phyloP scores from a whole-genome alignment of 129 eudicot genomes.

The Artemisia annua region DNA sequence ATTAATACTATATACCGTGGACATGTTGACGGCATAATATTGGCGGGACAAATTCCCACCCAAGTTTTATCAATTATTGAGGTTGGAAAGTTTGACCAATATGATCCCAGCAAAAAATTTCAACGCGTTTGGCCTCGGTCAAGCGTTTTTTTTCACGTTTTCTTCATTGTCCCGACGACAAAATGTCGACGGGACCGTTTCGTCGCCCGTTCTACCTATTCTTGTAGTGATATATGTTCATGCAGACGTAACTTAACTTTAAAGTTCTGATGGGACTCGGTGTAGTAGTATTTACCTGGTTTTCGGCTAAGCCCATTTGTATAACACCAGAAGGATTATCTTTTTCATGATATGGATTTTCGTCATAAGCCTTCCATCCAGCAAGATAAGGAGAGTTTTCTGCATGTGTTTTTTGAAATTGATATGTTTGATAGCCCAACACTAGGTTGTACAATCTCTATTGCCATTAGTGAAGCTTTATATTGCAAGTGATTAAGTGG shows the following conservation, averaged over 20 bases:
- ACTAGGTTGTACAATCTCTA: conserved; percentile 50
- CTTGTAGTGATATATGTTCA: too few species aligned
- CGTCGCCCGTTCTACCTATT: too few species aligned
- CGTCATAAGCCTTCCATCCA: conserved; percentile 95
- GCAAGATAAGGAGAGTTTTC: conserved; percentile 95
- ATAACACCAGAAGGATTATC: conserved; percentile 72
- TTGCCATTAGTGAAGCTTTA: conserved; percentile 42
- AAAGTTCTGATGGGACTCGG: neutral
- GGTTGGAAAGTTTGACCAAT: too few species aligned
- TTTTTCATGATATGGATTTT: conserved; percentile 67
- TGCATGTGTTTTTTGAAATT: conserved; percentile 79
- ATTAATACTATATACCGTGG: too few species aligned
- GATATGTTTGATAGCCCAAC: conserved; percentile 62
- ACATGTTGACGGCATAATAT: too few species aligned
- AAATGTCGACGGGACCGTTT: too few species aligned
- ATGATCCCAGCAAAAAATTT: too few species aligned
- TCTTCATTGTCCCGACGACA: too few species aligned
- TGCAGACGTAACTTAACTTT: neutral
- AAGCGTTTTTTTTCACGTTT: too few species aligned
- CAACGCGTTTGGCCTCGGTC: too few species aligned
- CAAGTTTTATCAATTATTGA: too few species aligned
- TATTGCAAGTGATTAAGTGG: conserved; percentile 11
- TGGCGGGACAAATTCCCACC: too few species aligned
- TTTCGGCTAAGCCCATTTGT: conserved; percentile 94
- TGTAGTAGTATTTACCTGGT: conserved; percentile 56